Conservation (phyloP, 2,329 filamentous ascomycete genomes). For the Cadophora luteo-olivacea region DNA sequence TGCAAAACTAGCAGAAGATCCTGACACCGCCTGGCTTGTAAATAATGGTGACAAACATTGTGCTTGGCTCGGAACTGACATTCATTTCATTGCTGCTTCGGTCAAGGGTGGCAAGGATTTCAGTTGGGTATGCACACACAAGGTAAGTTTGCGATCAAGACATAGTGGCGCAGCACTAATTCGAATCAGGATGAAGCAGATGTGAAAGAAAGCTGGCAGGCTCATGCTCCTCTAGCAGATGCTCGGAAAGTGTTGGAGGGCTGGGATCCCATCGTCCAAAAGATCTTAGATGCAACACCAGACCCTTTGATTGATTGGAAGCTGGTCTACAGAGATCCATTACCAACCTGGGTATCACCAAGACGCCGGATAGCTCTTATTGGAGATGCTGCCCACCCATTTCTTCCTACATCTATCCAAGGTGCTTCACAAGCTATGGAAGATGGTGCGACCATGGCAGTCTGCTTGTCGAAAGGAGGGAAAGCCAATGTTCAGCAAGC, state of each 20-base stretch:
- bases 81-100: constrained; percentile 48
- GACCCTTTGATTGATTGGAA: constrained; percentile 43
- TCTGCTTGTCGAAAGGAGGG: constrained; percentile 40
- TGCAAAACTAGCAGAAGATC: constrained; percentile 42
- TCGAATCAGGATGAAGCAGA: constrained; percentile 5
- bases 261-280: constrained; percentile 39
- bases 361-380: constrained; percentile 44
- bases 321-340: constrained; percentile 42
- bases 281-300: constrained; percentile 37
- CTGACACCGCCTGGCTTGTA: constrained; percentile 45
- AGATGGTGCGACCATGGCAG: constrained; percentile 47
- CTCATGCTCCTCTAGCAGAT: constrained; percentile 21
- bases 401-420: constrained; percentile 48
- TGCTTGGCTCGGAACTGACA: constrained; percentile 18
- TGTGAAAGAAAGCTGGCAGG: constrained; percentile 21
- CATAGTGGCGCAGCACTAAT: constrained; percentile 44
- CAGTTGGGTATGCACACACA: constrained; percentile 61
- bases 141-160: constrained; percentile 45
- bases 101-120: constrained; percentile 60
- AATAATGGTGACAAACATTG: constrained; percentile 48
- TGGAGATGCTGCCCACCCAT: constrained; percentile 49
- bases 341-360: constrained; percentile 41
- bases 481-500: constrained; percentile 33
- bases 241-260: constrained; percentile 24
- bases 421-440: constrained; percentile 50